These are phyloP conservation scores for Hanseniaspora singularis DNA, from an alignment of 805 yeast species.

Conservation along the genomic window DNA sequence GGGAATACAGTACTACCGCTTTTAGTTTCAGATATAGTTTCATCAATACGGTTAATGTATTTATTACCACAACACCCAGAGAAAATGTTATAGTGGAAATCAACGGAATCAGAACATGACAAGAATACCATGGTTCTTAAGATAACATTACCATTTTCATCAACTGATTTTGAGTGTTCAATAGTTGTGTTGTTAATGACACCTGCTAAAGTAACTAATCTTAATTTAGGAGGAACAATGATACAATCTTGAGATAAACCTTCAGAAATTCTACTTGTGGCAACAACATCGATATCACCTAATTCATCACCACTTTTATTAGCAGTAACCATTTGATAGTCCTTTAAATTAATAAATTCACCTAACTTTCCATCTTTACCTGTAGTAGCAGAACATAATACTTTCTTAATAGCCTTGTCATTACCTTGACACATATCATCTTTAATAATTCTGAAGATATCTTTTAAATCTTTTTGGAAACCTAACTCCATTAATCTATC, in stretches of 20 bases:
- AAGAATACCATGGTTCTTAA: constrained; percentile 70
- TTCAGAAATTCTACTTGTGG: constrained; percentile 42
- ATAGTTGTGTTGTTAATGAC: constrained; percentile 40
- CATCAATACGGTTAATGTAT: constrained; percentile 16
- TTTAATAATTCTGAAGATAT: constrained; percentile 53
- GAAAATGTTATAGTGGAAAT: constrained; percentile 73
- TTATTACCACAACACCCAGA: constrained; percentile 24
- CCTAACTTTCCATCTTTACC: constrained; percentile 71
- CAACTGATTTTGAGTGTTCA: constrained; percentile 19
- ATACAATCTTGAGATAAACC: constrained; percentile 70
- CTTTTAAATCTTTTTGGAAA: constrained; percentile 81
- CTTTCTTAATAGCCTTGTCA: constrained; percentile 66
- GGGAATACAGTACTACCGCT: constrained; percentile 26
- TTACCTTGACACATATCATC: constrained; percentile 32
- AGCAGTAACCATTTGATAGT: constrained; percentile 57
- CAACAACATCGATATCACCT: constrained; percentile 1
- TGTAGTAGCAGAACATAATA: constrained; percentile 89
- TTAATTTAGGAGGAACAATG: constrained; percentile 84
- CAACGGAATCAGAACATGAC: constrained; percentile 93
- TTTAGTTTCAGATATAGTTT: constrained; percentile 26
- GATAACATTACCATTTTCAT: constrained; percentile 22
- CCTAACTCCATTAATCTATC: constrained; percentile 93
- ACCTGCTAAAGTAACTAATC: constrained; percentile 72
- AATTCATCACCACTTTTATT: constrained; percentile 38
- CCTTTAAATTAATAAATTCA: constrained; percentile 49